phyloP scores from a whole-genome alignment of 2,329 filamentous ascomycete genomes.

The Pestalotiopsis sp. region DNA sequence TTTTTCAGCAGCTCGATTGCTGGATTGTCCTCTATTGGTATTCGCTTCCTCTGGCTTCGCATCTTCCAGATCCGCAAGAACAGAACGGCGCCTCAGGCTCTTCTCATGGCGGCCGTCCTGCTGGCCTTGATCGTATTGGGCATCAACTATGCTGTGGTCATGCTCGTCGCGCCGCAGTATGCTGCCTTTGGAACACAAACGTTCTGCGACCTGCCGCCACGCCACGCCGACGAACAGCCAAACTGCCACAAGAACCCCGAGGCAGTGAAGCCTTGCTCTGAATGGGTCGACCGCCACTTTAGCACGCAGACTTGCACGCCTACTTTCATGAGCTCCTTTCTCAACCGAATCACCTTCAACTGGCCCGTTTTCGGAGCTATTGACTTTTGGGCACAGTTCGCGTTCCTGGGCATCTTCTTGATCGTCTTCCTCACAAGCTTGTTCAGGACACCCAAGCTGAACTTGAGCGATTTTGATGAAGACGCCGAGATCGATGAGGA shows the following conservation, averaged over 20 bases:
- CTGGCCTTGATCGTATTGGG: conserved; percentile 87
- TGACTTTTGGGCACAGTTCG: conserved; percentile 97
- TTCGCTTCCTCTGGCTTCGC: conserved; percentile 93
- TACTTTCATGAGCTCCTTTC: conserved; percentile 86
- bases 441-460: conserved; percentile 78
- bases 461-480: conserved; percentile 79
- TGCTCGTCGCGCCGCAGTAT: conserved; percentile 95
- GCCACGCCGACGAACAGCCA: conserved; percentile 65
- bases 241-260: conserved; percentile 75
- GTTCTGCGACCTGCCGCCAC: conserved; percentile 78
- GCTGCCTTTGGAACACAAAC: conserved; percentile 92
- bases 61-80: conserved; percentile 91
- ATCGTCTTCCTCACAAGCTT: conserved; percentile 79
- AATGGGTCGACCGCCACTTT: conserved; percentile 70
- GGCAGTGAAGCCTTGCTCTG: conserved; percentile 81
- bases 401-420: conserved; percentile 82
- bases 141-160: conserved; percentile 89
- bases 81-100: conserved; percentile 86
- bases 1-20: conserved; percentile 89
- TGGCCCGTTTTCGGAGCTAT: conserved; percentile 93
- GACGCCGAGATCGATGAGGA: conserved; percentile 93
- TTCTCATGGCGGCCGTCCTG: conserved; percentile 89
- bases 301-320: conserved; percentile 86
- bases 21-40: conserved; percentile 84
- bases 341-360: conserved; percentile 90